Base-by-base conservation (phyloP, 2,329 filamentous ascomycete species). In the Tolypocladium guangdongense region DNA sequence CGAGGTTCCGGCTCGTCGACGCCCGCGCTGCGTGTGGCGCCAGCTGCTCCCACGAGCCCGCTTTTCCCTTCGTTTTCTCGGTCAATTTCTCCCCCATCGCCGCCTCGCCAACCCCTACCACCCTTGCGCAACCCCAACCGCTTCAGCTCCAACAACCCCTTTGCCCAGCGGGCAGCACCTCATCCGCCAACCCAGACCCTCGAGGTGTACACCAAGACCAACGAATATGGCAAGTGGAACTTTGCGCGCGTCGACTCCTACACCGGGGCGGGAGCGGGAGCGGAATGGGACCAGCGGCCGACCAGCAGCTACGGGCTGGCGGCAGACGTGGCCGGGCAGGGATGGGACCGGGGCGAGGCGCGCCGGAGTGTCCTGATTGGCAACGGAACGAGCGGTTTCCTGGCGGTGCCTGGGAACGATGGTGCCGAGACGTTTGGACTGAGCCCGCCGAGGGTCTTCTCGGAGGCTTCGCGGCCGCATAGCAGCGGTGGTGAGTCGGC, bases 71-170 rank as follows among this genome's bases (percentile, higher is more conserved):
- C 43, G 1, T 47, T 47, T 20, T 27, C 18, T 12, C 27, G 43
- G 11, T 18, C 27, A 14, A 33, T 47, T 4, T 50, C 60, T 35
- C 49, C 50, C 6, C 39, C 51, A 16, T 55, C 62, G 37, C 58
- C 64, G 10, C 50, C 59, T 16, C 66, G 64, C 18, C 62, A 66
- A 4, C 63, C 62, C 1, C 59, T 58, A 49, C 63, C 54, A 46
- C 63, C 58, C 22, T 56, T 56, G 20, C 62, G 27, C 24, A 50
- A 38, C 16, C 37, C 58, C 50, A 66, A 69, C 49, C 76, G 79
- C 7, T 80, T 82, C 66, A 81, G 78, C 63, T 82, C 79, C 56
- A 83, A 82, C 64, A 83, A 83, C 59, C 79, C 79, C 2, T 82
- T 81, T 57, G 78, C 75, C 2, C 63, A 72, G 1, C 62, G 64